Base-by-base conservation (phyloP, 805 yeast species). In the Ogataea naganishii region DNA sequence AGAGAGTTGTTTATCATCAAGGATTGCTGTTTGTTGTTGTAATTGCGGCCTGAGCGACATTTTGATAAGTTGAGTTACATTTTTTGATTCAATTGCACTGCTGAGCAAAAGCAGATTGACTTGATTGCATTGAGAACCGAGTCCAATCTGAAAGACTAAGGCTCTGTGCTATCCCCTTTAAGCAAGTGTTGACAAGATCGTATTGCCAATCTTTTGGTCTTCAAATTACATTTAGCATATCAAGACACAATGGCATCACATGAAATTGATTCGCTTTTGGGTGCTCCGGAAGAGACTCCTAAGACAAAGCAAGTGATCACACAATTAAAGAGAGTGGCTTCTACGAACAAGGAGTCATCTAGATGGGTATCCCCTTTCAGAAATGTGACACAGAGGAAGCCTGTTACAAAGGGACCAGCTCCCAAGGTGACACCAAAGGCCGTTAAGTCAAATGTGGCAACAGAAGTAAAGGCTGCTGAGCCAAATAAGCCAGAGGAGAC, bases 321-420 rank as follows among this genome's bases (percentile, higher is more conserved):
- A 20, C 38, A 35, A 17, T 24, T 35, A 19, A 32, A 32, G 25
- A 32, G 32, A 18, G 38, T 35, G 14, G 38, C 38, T 9, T 25
- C 12, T 13, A 27, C 31, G 17, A 35, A 32, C 24, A 32, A 32
- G 18, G 18, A 26, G 11, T 19, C 38, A 6, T 22, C 22, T 12
- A 15, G 18, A 11, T 50, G 52, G 52, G 43, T 46, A 6, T 50
- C 56, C n/a, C 56, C 56, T 2, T 50, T 50, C 37, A 46, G 56
- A 35, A 37, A 36, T 7, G 20, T 26, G 6, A 29, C 28, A 15
- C 31, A 31, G n/a, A 33, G 35, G 33, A n/a, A n/a, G 32, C 20
- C 32, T 30, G 13, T 11, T 17, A 21, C 14, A 11, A 18, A 20
- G 25, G 10, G 15, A n/a, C 20, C 29, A 11, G 26, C 13, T 10